Evolutionary conservation across 352 stramenopile genomes (phyloP).

Genomic region (Pythium brachiatum): DNA sequence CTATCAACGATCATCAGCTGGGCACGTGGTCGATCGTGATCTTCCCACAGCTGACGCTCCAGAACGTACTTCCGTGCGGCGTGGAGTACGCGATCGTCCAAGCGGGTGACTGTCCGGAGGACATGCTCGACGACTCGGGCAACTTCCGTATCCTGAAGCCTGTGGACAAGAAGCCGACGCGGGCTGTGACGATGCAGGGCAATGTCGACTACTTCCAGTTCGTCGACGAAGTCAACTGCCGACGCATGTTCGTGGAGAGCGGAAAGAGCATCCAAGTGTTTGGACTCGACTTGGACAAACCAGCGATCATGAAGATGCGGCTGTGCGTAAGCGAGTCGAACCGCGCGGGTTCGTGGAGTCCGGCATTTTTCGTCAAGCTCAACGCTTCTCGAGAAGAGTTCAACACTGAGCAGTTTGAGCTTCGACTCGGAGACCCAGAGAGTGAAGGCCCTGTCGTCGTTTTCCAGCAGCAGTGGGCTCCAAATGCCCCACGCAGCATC

Average conservation of each 20-base stretch:
- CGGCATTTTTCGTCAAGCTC: conserved; percentile 58
- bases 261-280: conserved; percentile 82
- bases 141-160: conserved; percentile 42
- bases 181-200: conserved; percentile 43
- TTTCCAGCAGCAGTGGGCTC: conserved; percentile 67
- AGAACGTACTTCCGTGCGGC: conserved; percentile 81
- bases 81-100: conserved; percentile 87
- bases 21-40: conserved; percentile 79
- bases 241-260: conserved; percentile 71
- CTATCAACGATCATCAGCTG: conserved; percentile 49
- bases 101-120: conserved; percentile 55
- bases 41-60: conserved; percentile 73
- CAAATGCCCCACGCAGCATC: conserved; percentile 54
- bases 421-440: conserved; percentile 40
- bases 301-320: conserved; percentile 75
- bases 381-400: conserved; percentile 48
- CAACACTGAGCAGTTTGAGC: conserved; percentile 50
- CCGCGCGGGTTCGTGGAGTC: conserved; percentile 52
- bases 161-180: conserved; percentile 34
- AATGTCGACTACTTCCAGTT: conserved; percentile 67
- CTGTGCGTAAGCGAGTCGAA: conserved; percentile 58
- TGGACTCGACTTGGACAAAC: conserved; percentile 60
- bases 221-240: conserved; percentile 78
- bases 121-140: conserved; percentile 55
- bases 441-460: conserved; percentile 54